Evolutionary conservation across 306 rosid genomes (phyloP).

Genomic region (Prunus dulcis): DNA sequence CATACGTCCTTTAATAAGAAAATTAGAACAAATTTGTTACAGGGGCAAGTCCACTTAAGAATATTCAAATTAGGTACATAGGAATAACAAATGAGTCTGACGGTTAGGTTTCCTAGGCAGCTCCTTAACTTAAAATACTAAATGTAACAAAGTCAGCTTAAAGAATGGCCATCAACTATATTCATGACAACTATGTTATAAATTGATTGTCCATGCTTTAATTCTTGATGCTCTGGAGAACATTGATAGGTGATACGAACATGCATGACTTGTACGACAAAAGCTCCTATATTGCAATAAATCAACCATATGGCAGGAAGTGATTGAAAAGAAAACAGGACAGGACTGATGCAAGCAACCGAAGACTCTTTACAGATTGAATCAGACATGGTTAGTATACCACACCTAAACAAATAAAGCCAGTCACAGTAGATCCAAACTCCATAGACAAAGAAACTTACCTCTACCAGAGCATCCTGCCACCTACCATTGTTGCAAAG

Average conservation of each 20-base stretch:
- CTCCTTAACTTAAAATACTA: background rate
- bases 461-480: slow-evolving; percentile 83
- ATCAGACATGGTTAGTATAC: background rate
- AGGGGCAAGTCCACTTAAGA: background rate
- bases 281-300: background rate
- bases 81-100: background rate
- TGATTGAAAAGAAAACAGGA: background rate
- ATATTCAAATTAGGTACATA: background rate
- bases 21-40: background rate
- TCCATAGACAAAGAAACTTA: slow-evolving; percentile 24
- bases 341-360: background rate
- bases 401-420: background rate
- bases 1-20: background rate
- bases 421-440: background rate
- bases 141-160: background rate
- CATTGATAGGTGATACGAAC: background rate
- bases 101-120: background rate
- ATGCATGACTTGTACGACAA: background rate
- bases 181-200: background rate
- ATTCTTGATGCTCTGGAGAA: background rate
- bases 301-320: background rate
- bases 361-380: background rate
- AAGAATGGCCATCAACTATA: background rate
- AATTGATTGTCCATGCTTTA: background rate
- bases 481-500: slow-evolving; percentile 85